Conservation (phyloP, 1,284 basidiomycete species). For the Boletus mariae region DNA sequence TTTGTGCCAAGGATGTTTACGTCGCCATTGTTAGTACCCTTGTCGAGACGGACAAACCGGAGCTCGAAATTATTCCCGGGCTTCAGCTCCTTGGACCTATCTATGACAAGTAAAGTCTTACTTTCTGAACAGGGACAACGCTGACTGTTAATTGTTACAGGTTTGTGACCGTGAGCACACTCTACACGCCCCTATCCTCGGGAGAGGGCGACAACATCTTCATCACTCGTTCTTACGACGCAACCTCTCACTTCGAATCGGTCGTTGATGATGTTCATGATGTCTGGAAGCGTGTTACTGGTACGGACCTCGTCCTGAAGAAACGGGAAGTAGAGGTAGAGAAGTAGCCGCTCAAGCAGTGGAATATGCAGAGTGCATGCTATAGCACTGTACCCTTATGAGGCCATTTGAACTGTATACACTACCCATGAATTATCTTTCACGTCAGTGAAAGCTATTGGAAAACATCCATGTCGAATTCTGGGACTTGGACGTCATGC, state of each 20-base stretch:
- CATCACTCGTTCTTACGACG: constrained; percentile 97
- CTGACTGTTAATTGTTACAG: constrained; percentile 40
- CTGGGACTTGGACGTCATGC: constrained; percentile 78
- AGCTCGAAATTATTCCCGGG: constrained; percentile 89
- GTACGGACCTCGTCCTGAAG: constrained; percentile 75
- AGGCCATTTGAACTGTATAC: constrained; percentile 8
- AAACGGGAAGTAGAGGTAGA: constrained; percentile 74
- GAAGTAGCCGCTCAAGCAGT: constrained; percentile 38
- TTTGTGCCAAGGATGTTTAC: constrained; percentile 92
- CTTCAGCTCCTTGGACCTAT: constrained; percentile 91
- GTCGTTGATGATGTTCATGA: constrained; percentile 93
- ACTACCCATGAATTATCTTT: constrained; percentile 3
- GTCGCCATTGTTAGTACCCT: constrained; percentile 98
- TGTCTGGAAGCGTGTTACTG: constrained; percentile 86
- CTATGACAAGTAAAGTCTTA: constrained; percentile 76
- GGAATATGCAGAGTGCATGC: constrained; percentile 8
- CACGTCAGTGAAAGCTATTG: constrained; percentile 14
- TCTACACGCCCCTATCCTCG: constrained; percentile 86
- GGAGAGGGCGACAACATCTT: constrained; percentile 89
- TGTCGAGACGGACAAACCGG: constrained; percentile 92
- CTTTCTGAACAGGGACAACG: not conserved
- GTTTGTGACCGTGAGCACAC: constrained; percentile 85
- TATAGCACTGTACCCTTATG: constrained; percentile 13
- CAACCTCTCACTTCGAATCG: constrained; percentile 98
- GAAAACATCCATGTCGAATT: constrained; percentile 76